Percentiles rank a stretch among this genome's conserved stretches.
Conservation (phyloP, 768 basidiomycete genomes). For the Phylloporus sp. region DNA sequence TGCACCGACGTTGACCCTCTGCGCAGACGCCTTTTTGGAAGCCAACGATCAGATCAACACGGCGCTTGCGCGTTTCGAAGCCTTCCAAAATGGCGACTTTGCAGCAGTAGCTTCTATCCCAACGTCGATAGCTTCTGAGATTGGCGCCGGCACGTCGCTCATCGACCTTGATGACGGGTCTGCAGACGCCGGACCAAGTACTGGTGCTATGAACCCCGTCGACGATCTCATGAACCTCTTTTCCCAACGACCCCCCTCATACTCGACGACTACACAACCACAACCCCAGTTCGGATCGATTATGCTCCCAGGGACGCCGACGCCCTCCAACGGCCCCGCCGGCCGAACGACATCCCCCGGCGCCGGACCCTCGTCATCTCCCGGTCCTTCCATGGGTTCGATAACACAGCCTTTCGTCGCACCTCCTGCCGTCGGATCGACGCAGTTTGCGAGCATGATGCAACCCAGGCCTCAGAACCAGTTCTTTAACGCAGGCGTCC, state of each 20-base stretch:
- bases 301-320: constrained; percentile 40
- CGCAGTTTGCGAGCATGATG: constrained; percentile 14
- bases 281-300: constrained; percentile 35
- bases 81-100: constrained; percentile 91
- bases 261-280: constrained; percentile 12
- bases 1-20: background rate
- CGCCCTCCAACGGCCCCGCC: constrained; percentile 15
- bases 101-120: constrained; percentile 67
- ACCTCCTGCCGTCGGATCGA: background rate
- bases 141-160: constrained; percentile 41
- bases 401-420: constrained; percentile 1
- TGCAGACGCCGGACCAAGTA: constrained; percentile 14
- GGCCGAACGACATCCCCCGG: constrained; percentile 15
- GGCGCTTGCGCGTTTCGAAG: constrained; percentile 83
- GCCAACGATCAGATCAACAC: constrained; percentile 98
- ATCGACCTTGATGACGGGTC: constrained; percentile 71
- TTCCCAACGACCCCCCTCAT: constrained; percentile 23
- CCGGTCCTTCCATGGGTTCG: constrained; percentile 3
- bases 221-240: constrained; percentile 68
- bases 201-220: constrained; percentile 24
- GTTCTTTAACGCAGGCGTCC: background rate
- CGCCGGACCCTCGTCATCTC: background rate
- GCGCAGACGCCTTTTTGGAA: constrained; percentile 83
- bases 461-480: constrained; percentile 19
- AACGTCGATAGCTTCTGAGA: constrained; percentile 41